A percentile compares a stretch with the other conserved stretches of the same genome.
Conservation (phyloP, 495 filamentous ascomycete genomes). For the Podospora comata region DNA sequence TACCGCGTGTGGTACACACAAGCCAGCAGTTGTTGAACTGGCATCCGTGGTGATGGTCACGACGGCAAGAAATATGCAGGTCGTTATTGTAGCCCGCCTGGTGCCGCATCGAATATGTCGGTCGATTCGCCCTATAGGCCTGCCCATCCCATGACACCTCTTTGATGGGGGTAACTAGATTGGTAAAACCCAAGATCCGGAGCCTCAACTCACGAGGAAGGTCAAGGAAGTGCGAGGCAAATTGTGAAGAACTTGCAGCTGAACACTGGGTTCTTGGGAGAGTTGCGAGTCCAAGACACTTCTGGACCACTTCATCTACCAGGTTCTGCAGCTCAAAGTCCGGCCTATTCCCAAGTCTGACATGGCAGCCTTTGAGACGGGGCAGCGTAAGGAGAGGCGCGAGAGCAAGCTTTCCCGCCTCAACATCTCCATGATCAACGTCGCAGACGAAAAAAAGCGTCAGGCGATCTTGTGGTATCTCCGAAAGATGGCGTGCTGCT, state of each 20-base stretch:
- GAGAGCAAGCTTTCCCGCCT: neutral
- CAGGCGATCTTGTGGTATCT: neutral
- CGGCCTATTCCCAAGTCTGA: neutral
- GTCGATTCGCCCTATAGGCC: neutral
- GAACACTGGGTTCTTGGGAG: too few relatives aligned
- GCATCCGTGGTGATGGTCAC: neutral
- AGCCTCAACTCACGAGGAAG: neutral
- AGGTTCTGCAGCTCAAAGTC: neutral
- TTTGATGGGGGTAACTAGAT: constrained; percentile 18
- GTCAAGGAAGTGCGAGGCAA: neutral
- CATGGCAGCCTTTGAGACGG: neutral
- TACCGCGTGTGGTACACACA: neutral
- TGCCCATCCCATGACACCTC: constrained; percentile 16
- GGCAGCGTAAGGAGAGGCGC: constrained; percentile 2
- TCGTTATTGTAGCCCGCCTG: neutral
- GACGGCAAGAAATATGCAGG: neutral
- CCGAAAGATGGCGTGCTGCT: neutral
- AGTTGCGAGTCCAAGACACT: neutral
- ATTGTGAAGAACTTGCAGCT: neutral
- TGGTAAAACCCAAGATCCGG: constrained; percentile 12
- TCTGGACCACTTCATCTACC: neutral
- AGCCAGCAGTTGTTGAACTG: neutral
- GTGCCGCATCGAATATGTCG: neutral
- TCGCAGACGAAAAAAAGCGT: neutral
- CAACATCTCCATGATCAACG: neutral